Conservation (phyloP, 768 basidiomycete species). For the Lyophyllum semitale region DNA sequence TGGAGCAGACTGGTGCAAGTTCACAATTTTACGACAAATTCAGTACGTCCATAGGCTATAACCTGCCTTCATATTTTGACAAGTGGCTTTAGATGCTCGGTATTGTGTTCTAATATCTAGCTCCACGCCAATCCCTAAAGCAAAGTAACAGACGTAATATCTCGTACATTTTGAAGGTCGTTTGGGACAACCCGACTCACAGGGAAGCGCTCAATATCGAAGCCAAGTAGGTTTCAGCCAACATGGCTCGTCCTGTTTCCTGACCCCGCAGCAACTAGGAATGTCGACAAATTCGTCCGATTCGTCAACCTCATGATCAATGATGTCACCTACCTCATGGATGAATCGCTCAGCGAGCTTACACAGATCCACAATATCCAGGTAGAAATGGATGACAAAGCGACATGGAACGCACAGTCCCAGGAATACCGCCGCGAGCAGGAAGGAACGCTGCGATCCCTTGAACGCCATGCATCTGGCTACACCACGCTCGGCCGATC, state of each 20-base stretch:
- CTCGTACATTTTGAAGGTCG: conserved; percentile 79
- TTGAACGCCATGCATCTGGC: conserved; percentile 83
- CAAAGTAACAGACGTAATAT: conserved; percentile 73
- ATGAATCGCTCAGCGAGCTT: conserved; percentile 90
- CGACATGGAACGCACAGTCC: conserved; percentile 67
- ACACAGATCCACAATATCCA: conserved; percentile 88
- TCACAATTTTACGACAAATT: conserved; percentile 99
- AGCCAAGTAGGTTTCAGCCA: conserved; percentile 54
- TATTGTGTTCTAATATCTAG: neutral
- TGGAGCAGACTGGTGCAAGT: conserved; percentile 95
- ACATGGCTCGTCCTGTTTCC: neutral
- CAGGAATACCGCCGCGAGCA: conserved; percentile 81
- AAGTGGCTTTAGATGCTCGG: conserved; percentile 13
- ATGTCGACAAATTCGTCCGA: conserved; percentile 90
- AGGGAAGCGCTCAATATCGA: conserved; percentile 83
- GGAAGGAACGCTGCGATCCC: conserved; percentile 70
- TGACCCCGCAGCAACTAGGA: conserved; percentile 40
- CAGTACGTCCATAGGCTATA: conserved; percentile 51
- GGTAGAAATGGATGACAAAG: conserved; percentile 77
- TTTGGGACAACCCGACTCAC: conserved; percentile 91
- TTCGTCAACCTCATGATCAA: conserved; percentile 99
- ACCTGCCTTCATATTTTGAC: neutral
- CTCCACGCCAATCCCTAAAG: neutral
- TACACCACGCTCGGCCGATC: conserved; percentile 87
- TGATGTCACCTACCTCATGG: conserved; percentile 97